Conservation (phyloP, 139 green algal genomes). For the Pleodorina starrii region DNA sequence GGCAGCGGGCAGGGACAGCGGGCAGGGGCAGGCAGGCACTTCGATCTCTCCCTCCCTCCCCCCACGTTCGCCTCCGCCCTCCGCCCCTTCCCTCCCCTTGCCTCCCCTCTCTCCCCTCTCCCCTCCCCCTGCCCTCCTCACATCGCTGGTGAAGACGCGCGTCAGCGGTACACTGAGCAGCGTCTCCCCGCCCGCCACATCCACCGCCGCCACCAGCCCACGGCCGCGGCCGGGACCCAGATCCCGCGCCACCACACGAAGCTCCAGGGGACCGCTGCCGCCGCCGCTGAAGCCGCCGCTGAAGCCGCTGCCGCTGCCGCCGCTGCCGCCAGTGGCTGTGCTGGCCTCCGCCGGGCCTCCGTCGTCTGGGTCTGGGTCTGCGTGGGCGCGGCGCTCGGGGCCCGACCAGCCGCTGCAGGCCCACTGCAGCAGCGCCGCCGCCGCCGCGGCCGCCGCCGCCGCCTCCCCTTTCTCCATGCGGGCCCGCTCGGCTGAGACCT, state of each 20-base stretch:
- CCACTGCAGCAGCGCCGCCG: conserved; percentile 91
- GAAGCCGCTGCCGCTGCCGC: neutral
- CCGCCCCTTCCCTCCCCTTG: too few relatives aligned
- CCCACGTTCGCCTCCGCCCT: too few relatives aligned
- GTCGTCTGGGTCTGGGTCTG: too few relatives aligned
- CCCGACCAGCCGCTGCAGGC: conserved; percentile 20
- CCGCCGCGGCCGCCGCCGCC: conserved; percentile 69
- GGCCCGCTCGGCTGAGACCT: too few relatives aligned
- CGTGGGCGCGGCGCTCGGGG: neutral
- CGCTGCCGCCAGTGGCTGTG: neutral
- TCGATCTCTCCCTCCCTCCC: too few relatives aligned
- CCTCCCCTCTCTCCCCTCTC: too few relatives aligned
- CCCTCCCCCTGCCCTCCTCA: too few relatives aligned
- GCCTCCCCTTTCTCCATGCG: too few relatives aligned
- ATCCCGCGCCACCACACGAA: conserved; percentile 10
- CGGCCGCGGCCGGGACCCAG: conserved; percentile 21
- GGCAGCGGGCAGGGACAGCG: too few relatives aligned
- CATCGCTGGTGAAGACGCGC: conserved; percentile 41
- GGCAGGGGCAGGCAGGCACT: too few relatives aligned
- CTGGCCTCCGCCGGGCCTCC: too few relatives aligned
- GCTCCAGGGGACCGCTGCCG: neutral
- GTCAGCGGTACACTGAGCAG: conserved; percentile 42
- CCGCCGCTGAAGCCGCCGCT: neutral
- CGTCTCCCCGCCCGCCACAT: conserved; percentile 11
- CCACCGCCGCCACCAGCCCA: neutral